Evolutionary conservation across 352 stramenopile genomes (phyloP).

Genomic region (Saprolegnia parasitica): DNA sequence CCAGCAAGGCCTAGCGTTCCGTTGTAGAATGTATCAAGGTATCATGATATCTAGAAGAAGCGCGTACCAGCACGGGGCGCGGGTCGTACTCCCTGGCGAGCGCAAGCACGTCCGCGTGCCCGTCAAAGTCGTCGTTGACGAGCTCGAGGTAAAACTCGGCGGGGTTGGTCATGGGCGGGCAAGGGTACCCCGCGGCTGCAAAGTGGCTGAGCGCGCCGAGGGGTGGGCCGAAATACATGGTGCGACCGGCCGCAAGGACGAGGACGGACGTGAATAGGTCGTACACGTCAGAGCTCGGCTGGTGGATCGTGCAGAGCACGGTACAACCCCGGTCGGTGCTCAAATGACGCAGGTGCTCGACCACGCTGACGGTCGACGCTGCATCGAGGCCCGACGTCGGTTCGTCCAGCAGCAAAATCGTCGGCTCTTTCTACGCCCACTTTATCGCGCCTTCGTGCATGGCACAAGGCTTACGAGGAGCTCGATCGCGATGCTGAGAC

Average conservation of each 20-base stretch:
- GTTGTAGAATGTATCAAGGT: background rate
- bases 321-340: slow-evolving; percentile 40
- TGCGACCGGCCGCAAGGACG: slow-evolving; percentile 55
- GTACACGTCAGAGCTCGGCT: slow-evolving; percentile 59
- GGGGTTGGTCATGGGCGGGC: slow-evolving; percentile 48
- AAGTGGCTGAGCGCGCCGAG: slow-evolving; percentile 42
- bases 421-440: slow-evolving; percentile 41
- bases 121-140: slow-evolving; percentile 56
- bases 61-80: slow-evolving; percentile 4
- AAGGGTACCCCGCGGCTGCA: slow-evolving; percentile 32
- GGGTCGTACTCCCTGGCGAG: slow-evolving; percentile 32
- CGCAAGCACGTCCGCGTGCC: slow-evolving; percentile 36
- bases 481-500: slow-evolving; percentile 75
- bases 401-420: slow-evolving; percentile 78
- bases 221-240: slow-evolving; percentile 76
- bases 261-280: slow-evolving; percentile 56
- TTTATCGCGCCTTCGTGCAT: too few species aligned
- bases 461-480: slow-evolving; percentile 38
- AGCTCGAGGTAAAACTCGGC: slow-evolving; percentile 49
- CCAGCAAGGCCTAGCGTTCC: background rate
- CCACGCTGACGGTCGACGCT: slow-evolving; percentile 41
- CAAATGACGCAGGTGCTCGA: slow-evolving; percentile 40
- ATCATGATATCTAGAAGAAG: too few species aligned
- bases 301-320: slow-evolving; percentile 63
- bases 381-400: slow-evolving; percentile 57